These are phyloP conservation scores for Chlamydomonas applanata DNA, from an alignment of 139 green algal genomes.

Conservation along the genomic window DNA sequence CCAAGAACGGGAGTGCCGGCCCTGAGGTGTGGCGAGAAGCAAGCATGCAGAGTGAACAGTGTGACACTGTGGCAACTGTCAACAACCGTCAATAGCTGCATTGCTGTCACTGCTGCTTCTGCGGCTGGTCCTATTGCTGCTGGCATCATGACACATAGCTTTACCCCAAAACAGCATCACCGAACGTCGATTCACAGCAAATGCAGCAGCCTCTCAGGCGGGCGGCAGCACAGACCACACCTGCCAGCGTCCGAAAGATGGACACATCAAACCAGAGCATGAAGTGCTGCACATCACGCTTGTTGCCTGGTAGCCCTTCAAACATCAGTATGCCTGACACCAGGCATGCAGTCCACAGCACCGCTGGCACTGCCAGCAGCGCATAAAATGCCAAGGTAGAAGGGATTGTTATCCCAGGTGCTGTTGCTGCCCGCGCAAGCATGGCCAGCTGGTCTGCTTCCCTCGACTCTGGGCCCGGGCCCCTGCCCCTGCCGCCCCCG, in stretches of 20 bases:
- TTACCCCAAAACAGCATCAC: not conserved
- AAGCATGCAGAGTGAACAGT: no score
- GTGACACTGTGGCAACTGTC: no score
- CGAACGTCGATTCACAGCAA: not conserved
- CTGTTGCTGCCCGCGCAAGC: not conserved
- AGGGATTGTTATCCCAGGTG: not conserved
- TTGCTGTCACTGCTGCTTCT: not conserved
- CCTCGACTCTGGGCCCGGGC: no score
- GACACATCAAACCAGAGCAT: constrained; percentile 11
- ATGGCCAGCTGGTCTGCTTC: not conserved
- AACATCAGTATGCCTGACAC: not conserved
- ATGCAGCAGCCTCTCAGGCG: not conserved
- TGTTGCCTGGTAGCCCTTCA: not conserved
- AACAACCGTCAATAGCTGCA: no score
- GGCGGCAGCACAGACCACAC: not conserved
- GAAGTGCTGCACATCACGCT: constrained; percentile 9
- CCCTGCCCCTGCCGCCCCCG: no score
- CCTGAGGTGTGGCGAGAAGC: no score
- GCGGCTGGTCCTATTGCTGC: not conserved
- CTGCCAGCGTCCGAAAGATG: constrained; percentile 8
- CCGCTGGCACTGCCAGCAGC: not conserved
- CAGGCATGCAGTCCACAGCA: not conserved
- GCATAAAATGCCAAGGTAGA: not conserved
- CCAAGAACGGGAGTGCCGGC: no score
- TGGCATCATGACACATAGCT: not conserved